phyloP scores from a whole-genome alignment of 306 rosid species.

The Acacia crassicarpa region DNA sequence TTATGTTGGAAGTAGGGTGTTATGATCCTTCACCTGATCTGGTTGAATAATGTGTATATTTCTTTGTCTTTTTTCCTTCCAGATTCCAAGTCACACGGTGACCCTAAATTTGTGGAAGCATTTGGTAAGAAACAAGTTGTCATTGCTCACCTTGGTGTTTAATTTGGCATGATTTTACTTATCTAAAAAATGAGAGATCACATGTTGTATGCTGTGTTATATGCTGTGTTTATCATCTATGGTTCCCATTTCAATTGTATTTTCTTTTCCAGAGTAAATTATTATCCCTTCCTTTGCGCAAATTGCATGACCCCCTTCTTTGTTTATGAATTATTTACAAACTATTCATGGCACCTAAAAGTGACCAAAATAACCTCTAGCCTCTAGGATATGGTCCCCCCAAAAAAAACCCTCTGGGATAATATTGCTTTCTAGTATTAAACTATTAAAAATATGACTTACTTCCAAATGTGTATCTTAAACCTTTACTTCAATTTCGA shows the following conservation, averaged over 20 bases:
- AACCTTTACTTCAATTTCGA: neutral
- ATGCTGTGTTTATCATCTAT: conserved; percentile 5
- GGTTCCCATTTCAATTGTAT: neutral
- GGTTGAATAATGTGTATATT: conserved; percentile 24
- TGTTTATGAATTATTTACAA: neutral
- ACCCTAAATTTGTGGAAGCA: conserved; percentile 79
- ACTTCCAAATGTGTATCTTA: neutral
- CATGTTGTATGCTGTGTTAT: neutral
- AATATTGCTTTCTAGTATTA: neutral
- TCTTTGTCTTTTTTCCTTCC: conserved; percentile 36
- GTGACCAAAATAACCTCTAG: neutral
- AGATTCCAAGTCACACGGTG: conserved; percentile 82
- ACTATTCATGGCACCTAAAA: neutral
- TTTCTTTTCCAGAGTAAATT: neutral
- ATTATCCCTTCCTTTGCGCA: neutral
- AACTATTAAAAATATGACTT: neutral
- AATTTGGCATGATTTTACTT: conserved; percentile 7
- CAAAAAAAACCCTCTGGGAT: neutral
- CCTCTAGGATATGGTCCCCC: too few species aligned
- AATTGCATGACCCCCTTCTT: neutral
- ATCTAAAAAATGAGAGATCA: conserved; percentile 13
- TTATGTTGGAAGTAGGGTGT: neutral
- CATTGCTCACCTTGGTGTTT: conserved; percentile 22
- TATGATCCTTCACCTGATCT: neutral
- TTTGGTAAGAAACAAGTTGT: conserved; percentile 62